Evolutionary conservation across 768 basidiomycete genomes (phyloP).

Genomic region (Calocybe cyanea): DNA sequence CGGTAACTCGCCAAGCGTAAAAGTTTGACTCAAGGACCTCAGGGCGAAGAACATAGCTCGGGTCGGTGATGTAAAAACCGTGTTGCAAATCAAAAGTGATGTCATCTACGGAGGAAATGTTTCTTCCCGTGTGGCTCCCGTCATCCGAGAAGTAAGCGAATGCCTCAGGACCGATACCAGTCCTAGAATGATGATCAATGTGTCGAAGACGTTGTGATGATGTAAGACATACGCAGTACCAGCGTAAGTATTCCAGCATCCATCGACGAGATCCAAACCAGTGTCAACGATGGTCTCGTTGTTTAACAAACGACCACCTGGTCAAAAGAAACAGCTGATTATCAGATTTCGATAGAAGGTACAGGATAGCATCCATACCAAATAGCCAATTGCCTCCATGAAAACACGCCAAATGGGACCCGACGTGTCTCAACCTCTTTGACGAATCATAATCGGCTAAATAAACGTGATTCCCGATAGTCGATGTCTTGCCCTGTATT

Average conservation of each 20-base stretch:
- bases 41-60: slow-evolving; percentile 64
- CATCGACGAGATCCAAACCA: slow-evolving; percentile 61
- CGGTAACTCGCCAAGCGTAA: slow-evolving; percentile 72
- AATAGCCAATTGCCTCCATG: slow-evolving; percentile 73
- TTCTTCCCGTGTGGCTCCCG: slow-evolving; percentile 54
- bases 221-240: slow-evolving; percentile 54
- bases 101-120: slow-evolving; percentile 32
- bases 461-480: slow-evolving; percentile 57
- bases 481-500: slow-evolving; percentile 42
- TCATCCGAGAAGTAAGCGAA: slow-evolving; percentile 62
- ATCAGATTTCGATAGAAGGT: neutral
- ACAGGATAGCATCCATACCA: slow-evolving; percentile 36
- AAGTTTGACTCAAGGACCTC: slow-evolving; percentile 80
- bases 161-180: slow-evolving; percentile 71
- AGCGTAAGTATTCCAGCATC: slow-evolving; percentile 79
- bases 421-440: slow-evolving; percentile 50
- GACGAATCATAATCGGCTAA: slow-evolving; percentile 55
- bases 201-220: neutral
- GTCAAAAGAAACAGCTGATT: too few relatives aligned
- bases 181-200: slow-evolving; percentile 33
- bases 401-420: slow-evolving; percentile 74
- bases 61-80: slow-evolving; percentile 59
- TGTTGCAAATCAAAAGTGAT: slow-evolving; percentile 52
- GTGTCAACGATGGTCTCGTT: slow-evolving; percentile 64
- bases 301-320: slow-evolving; percentile 62